Conservation (phyloP, 2,329 filamentous ascomycete genomes). For the Aspergillus ustus region DNA sequence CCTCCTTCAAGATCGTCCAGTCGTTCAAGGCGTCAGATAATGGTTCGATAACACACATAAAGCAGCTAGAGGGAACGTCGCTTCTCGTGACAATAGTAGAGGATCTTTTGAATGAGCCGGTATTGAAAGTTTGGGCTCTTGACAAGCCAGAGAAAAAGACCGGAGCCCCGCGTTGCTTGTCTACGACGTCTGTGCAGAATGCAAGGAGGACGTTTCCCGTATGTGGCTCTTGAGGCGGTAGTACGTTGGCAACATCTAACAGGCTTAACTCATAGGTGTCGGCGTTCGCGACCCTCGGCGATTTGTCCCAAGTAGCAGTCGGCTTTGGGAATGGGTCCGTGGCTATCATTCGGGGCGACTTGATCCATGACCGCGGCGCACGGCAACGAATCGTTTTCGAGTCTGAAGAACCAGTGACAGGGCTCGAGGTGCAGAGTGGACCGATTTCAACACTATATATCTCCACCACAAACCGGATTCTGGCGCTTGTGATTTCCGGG, state of each 20-base stretch:
- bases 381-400: slow-evolving; percentile 95
- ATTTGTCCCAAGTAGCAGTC: slow-evolving; percentile 89
- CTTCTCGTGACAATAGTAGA: slow-evolving; percentile 81
- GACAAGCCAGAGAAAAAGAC: slow-evolving; percentile 95
- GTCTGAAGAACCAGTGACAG: slow-evolving; percentile 94
- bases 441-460: slow-evolving; percentile 81
- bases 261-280: slow-evolving; percentile 58
- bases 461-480: slow-evolving; percentile 83
- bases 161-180: slow-evolving; percentile 83
- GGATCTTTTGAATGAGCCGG: slow-evolving; percentile 83
- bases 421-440: slow-evolving; percentile 74
- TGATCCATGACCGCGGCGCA: slow-evolving; percentile 93
- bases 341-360: slow-evolving; percentile 87
- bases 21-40: slow-evolving; percentile 85
- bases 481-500: slow-evolving; percentile 84
- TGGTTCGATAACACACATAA: slow-evolving; percentile 82
- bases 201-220: slow-evolving; percentile 92
- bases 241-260: neutral
- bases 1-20: slow-evolving; percentile 82
- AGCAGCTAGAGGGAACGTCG: slow-evolving; percentile 85
- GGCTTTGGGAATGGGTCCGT: slow-evolving; percentile 96
- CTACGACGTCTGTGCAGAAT: slow-evolving; percentile 84
- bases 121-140: slow-evolving; percentile 96
- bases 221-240: slow-evolving; percentile 30
- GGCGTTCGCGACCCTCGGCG: slow-evolving; percentile 83